Base-by-base conservation (phyloP, 768 basidiomycete genomes). In the Sarcodon aspratus region DNA sequence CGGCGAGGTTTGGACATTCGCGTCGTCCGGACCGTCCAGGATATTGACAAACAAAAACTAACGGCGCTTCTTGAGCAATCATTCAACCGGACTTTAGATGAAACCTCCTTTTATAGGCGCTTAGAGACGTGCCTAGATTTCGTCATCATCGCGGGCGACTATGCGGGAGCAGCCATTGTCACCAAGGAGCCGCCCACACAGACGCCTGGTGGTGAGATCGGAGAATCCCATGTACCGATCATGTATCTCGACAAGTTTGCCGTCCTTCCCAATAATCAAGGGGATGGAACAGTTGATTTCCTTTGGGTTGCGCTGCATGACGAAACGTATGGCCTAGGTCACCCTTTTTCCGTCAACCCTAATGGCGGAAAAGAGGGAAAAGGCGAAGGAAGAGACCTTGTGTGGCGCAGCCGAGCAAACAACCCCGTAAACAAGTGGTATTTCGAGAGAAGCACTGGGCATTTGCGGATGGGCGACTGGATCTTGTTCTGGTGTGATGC, bases 401-500 rank as follows among this genome's bases (percentile, higher is more conserved):
- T 99, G 36, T 99, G 96, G 96, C 79, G 96, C 43, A 87, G 83
- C 62, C 76, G 96, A 48, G 74, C 85, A 7, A 76, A 96, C 67
- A 99, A 99, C 64, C 94, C 93, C 0, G 81, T 98, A 49, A 99
- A 99, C 69, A 95, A 93, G 67, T 99, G 96, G 96, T 99, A 99
- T 67, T 97, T 91, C 55, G 96, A 99, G 60, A 81, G 96, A 33
- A 88, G 85, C 61, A 85, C 84, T 15, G 96, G 96, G 15, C 94
- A 97, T 67, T 53, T 92, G 36, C 76, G 88, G 54, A 76, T 85
- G 71, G 85, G 83, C 9, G 70, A 80, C 21, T 99, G 95, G 90
- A 81, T 91, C 42, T 64, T 99, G 57, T 99, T 99, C 65, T 99
- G 96, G 96, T 96, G 94, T 64, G 96, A 99, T 67, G 91, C 85